These are phyloP conservation scores for Trametes elegans DNA, from an alignment of 768 basidiomycete species.

Conservation along the genomic window DNA sequence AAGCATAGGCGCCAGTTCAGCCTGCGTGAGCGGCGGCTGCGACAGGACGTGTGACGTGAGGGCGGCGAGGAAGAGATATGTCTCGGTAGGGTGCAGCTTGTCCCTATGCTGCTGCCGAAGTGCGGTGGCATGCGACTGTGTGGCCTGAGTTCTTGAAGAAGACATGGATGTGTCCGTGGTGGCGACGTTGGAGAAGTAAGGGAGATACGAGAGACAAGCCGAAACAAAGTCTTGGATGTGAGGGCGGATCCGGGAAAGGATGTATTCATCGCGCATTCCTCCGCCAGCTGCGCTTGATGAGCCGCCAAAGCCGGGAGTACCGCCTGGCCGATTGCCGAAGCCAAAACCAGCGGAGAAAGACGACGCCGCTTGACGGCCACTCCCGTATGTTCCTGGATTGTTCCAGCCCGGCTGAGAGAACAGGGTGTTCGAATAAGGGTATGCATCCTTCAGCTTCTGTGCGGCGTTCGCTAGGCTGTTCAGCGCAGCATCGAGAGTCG, in stretches of 20 bases:
- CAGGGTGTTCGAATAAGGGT: conserved; percentile 68
- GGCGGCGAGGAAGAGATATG: conserved; percentile 66
- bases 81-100: conserved; percentile 70
- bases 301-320: conserved; percentile 9
- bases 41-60: conserved; percentile 66
- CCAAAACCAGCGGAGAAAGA: conserved; percentile 22
- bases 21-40: conserved; percentile 66
- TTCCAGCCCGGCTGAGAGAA: conserved; percentile 33
- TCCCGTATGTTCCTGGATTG: conserved; percentile 18
- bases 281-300: conserved; percentile 15
- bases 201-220: conserved; percentile 76
- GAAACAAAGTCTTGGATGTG: conserved; percentile 77
- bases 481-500: conserved; percentile 71
- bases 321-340: conserved; percentile 20
- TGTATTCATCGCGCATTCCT: conserved; percentile 80
- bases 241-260: conserved; percentile 70
- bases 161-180: conserved; percentile 25
- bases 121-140: conserved; percentile 39
- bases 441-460: conserved; percentile 75
- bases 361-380: background rate
- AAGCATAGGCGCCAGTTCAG: conserved; percentile 53
- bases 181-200: conserved; percentile 72
- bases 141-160: conserved; percentile 28
- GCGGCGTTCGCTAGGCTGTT: conserved; percentile 67
- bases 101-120: conserved; percentile 57